These are phyloP conservation scores for Fusarium nisikadoi DNA, from an alignment of 2,329 filamentous ascomycete species.

Conservation along the genomic window DNA sequence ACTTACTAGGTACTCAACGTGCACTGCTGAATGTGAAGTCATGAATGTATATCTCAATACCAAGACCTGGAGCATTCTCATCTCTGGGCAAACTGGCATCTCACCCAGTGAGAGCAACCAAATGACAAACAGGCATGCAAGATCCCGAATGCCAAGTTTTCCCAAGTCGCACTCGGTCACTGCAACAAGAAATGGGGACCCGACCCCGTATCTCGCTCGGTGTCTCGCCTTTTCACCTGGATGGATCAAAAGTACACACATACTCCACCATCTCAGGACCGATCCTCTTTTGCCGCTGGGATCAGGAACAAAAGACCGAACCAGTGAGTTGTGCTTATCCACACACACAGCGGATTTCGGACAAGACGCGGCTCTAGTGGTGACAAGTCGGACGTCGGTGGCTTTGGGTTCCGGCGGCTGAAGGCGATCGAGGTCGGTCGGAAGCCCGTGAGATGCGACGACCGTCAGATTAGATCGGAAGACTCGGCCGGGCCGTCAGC, in stretches of 20 bases:
- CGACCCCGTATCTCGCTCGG: slow-evolving; percentile 12
- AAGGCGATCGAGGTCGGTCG: slow-evolving; percentile 6
- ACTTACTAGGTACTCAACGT: neutral
- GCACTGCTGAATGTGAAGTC: neutral
- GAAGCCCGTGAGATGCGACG: slow-evolving; percentile 2
- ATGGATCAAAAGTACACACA: neutral
- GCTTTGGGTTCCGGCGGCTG: slow-evolving; percentile 11
- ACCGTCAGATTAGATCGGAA: slow-evolving; percentile 20
- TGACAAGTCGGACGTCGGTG: slow-evolving; percentile 23
- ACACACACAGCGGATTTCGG: slow-evolving; percentile 11
- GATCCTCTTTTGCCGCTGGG: slow-evolving; percentile 18
- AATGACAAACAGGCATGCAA: slow-evolving; percentile 33
- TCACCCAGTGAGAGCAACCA: slow-evolving; percentile 20
- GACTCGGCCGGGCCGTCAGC: slow-evolving; percentile 6
- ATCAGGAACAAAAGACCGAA: slow-evolving; percentile 3
- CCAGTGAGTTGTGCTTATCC: neutral
- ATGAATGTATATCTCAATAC: neutral
- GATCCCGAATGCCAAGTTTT: slow-evolving; percentile 32
- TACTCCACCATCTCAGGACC: slow-evolving; percentile 17
- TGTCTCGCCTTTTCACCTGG: slow-evolving; percentile 25
- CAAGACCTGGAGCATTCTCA: neutral
- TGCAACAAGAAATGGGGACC: slow-evolving; percentile 4
- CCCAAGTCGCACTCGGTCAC: neutral
- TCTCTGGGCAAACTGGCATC: slow-evolving; percentile 4
- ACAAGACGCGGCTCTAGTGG: neutral